These are phyloP conservation scores for Toxicodendron radicans DNA, from an alignment of 345 rosid species.

Conservation along the genomic window DNA sequence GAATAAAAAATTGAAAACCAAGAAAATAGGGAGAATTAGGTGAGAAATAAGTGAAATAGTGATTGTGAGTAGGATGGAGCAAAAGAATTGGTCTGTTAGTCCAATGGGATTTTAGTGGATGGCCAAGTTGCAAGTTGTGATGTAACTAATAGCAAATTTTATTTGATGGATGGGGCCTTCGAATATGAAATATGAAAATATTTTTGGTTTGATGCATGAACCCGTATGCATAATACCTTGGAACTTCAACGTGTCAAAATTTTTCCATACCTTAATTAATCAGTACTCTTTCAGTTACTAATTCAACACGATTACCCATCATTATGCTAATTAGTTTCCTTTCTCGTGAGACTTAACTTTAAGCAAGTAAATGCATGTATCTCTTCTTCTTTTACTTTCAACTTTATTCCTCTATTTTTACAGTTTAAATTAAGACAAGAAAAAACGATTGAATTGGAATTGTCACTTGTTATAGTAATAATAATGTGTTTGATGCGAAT, in stretches of 20 bases:
- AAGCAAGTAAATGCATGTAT: conserved; percentile 21
- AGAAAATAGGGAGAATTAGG: too few species aligned
- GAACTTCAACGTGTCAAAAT: conserved; percentile 16
- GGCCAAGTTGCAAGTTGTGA: background rate
- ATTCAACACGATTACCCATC: too few species aligned
- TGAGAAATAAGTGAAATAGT: too few species aligned
- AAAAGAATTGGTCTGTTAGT: background rate
- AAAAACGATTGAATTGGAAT: too few species aligned
- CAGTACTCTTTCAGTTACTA: background rate
- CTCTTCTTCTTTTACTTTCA: background rate
- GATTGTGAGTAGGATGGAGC: background rate
- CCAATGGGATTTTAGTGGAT: background rate
- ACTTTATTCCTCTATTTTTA: background rate
- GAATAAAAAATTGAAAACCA: too few species aligned
- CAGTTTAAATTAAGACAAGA: too few species aligned
- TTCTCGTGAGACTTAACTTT: background rate
- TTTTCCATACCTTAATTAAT: background rate
- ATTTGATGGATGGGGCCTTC: conserved; percentile 16
- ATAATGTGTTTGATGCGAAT: too few species aligned
- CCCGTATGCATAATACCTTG: background rate
- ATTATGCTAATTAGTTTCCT: background rate
- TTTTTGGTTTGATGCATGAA: conserved; percentile 33
- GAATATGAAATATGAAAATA: background rate
- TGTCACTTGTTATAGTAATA: too few species aligned
- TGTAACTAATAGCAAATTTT: background rate